Evolutionary conservation across 208 protist genomes (phyloP), one percentile per base, ranked within the genome.

Genomic region (Crithidia brevicula): DNA sequence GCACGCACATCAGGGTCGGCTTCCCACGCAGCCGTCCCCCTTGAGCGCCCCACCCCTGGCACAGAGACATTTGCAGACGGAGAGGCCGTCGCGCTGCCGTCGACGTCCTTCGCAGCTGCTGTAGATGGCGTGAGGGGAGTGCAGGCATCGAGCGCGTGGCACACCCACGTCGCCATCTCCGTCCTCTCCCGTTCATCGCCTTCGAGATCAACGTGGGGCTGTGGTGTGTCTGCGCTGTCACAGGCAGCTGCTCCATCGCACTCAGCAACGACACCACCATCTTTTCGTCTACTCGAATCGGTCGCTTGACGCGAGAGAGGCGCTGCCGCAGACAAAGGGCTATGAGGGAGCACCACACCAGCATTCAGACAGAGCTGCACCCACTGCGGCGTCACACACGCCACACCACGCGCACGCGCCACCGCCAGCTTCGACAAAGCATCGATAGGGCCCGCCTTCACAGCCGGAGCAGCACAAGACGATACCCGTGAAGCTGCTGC

Each of bases 371-470:
- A 88, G 15, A 70, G 54, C 49, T 92, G 83, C n/a, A 92, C 67
- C 86, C 86, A 92, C 30, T 67, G 68, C 45, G 85, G 56, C n/a
- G 67, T 71, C 31, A 88, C 79, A 49, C 86, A 88, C 31, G 66
- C 50, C 9, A 92, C 57, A 5, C 53, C 70, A 1, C 53, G 51
- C 38, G 46, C 52, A 7, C 30, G 56, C 20, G 86, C 86, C 18
- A 73, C 70, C 3, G 34, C n/a, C 7, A 86, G 76, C 54, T 86
- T 86, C 13, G 71, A 60, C 28, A 28, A 25, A 1, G 30, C 18
- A 20, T 20, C 18, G 13, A 7, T n/a, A 47, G 13, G 18, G 13
- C 20, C 18, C 16, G 8, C 9, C 9, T 8, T 20, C 9, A 20
- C 42, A 47, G 16, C 6, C 13, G 42, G 13, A 9, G 42, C 13